phyloP scores from a whole-genome alignment of 1,139 yeast species.

The Kodamaea fungicola region DNA sequence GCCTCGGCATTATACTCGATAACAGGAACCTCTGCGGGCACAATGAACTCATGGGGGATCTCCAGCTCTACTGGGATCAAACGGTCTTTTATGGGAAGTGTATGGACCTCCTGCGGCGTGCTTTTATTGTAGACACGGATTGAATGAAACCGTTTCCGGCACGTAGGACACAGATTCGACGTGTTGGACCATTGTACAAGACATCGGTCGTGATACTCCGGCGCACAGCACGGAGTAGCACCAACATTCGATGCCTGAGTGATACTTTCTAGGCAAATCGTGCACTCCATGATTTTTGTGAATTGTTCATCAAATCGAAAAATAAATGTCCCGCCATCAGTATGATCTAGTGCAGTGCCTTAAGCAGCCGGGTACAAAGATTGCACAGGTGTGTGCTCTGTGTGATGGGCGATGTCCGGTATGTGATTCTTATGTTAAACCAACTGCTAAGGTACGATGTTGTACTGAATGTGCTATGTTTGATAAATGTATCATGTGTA shows the following conservation, averaged over 20 bases:
- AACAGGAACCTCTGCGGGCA: constrained; percentile 16
- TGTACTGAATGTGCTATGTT: constrained; percentile 79
- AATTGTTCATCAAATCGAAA: background rate
- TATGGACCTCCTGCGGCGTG: constrained; percentile 6
- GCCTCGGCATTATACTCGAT: background rate
- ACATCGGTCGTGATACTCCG: constrained; percentile 44
- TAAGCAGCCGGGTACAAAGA: constrained; percentile 75
- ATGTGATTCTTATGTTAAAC: constrained; percentile 85
- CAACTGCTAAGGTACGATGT: constrained; percentile 64
- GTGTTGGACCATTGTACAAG: constrained; percentile 45
- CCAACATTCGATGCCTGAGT: constrained; percentile 25
- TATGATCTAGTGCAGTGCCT: constrained; percentile 82
- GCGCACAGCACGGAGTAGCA: constrained; percentile 34
- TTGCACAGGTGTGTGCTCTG: constrained; percentile 72
- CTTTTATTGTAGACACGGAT: constrained; percentile 19
- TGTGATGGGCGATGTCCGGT: constrained; percentile 93
- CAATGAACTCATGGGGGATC: constrained; percentile 38
- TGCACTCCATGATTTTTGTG: constrained; percentile 33
- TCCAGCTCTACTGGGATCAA: constrained; percentile 11
- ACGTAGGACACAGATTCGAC: constrained; percentile 53
- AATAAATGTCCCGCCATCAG: constrained; percentile 81
- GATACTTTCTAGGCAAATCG: constrained; percentile 47
- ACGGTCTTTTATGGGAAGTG: constrained; percentile 27
- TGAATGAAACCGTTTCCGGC: constrained; percentile 36
- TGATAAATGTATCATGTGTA: constrained; percentile 8